Evolutionary conservation across 2,329 filamentous ascomycete genomes (phyloP).

Genomic region (Venturia nashicola): DNA sequence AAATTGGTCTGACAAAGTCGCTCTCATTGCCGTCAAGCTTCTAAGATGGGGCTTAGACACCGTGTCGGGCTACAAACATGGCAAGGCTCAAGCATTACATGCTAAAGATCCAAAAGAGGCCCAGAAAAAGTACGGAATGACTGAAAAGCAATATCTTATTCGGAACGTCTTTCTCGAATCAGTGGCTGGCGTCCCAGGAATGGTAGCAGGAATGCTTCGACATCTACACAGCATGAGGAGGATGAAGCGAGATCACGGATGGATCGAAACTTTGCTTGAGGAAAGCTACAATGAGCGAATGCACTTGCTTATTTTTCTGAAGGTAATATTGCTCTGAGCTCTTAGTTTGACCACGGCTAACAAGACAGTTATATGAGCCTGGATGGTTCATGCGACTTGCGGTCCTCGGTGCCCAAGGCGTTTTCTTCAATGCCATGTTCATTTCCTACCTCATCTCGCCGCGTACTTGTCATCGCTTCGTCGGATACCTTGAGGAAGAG

Average conservation of each 20-base stretch:
- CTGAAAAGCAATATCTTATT: conserved; percentile 78
- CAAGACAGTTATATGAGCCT: conserved; percentile 44
- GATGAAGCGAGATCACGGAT: conserved; percentile 89
- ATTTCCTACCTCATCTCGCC: conserved; percentile 77
- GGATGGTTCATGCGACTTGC: conserved; percentile 85
- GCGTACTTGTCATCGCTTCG: conserved; percentile 83
- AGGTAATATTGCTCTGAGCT: conserved; percentile 24
- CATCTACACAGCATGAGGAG: conserved; percentile 74
- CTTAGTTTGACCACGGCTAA: neutral
- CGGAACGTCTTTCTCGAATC: conserved; percentile 90
- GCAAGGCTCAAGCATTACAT: conserved; percentile 34
- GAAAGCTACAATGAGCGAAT: conserved; percentile 90
- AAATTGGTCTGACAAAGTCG: conserved; percentile 64
- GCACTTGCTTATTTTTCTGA: conserved; percentile 86
- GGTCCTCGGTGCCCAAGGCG: conserved; percentile 84
- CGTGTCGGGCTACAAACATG: conserved; percentile 68
- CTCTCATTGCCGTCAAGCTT: conserved; percentile 63
- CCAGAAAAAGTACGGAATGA: conserved; percentile 54
- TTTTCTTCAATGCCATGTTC: conserved; percentile 95
- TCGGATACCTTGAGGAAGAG: conserved; percentile 94
- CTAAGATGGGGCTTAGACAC: conserved; percentile 72
- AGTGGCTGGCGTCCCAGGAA: conserved; percentile 88
- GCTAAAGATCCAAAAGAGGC: conserved; percentile 36
- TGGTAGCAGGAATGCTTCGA: conserved; percentile 90
- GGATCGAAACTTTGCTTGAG: conserved; percentile 83